Conservation (phyloP, 2,329 filamentous ascomycete genomes). For the Beauveria rudraprayagi region DNA sequence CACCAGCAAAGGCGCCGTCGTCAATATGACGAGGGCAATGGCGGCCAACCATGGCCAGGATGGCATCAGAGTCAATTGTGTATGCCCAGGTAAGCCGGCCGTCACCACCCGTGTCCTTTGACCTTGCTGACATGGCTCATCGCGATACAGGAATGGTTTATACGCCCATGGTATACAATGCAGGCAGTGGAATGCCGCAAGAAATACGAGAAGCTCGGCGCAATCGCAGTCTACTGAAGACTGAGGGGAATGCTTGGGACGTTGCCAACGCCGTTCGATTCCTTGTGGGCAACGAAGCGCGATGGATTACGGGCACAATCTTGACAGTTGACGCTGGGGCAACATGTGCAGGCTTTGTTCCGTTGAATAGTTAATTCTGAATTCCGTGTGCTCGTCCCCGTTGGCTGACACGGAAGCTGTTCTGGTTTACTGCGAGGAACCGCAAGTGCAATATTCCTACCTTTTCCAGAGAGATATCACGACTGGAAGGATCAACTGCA, state of each 20-base stretch:
- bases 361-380: background rate
- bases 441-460: too few species aligned
- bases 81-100: conserved; percentile 31
- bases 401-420: too few species aligned
- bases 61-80: conserved; percentile 41
- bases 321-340: conserved; percentile 35
- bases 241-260: conserved; percentile 37
- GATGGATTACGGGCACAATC: conserved; percentile 36
- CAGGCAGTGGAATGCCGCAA: conserved; percentile 28
- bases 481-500: too few species aligned
- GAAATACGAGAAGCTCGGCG: conserved; percentile 30
- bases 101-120: background rate
- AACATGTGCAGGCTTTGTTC: conserved; percentile 22
- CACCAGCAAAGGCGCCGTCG: conserved; percentile 39
- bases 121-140: background rate
- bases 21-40: conserved; percentile 46
- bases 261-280: conserved; percentile 32
- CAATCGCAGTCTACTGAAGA: conserved; percentile 30
- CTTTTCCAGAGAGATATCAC: too few species aligned
- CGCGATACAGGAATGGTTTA: conserved; percentile 30
- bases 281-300: conserved; percentile 30
- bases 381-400: too few species aligned
- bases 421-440: background rate
- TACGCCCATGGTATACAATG: conserved; percentile 36
- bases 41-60: conserved; percentile 38